Percentiles rank a stretch among this genome's conserved stretches.
Evolutionary conservation across 2,329 filamentous ascomycete genomes (phyloP).

Genomic region (Lasiodiplodia hormozganensis): DNA sequence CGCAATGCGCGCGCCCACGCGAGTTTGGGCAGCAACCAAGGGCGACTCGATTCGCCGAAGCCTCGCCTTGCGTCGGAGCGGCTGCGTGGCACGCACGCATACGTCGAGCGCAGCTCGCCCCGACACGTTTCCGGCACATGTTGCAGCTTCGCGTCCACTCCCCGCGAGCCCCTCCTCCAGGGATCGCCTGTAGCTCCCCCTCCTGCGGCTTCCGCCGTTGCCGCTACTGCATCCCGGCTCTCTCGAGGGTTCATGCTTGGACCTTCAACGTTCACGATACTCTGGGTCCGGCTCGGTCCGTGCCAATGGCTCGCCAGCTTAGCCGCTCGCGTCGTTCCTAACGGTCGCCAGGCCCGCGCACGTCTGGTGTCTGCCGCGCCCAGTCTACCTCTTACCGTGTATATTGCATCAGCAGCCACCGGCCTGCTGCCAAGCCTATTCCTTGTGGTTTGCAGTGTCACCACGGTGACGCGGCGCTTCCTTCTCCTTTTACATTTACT

Average conservation of each 20-base stretch:
- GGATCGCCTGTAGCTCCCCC: background rate
- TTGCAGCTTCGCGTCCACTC: constrained; percentile 6
- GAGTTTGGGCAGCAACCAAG: constrained; percentile 17
- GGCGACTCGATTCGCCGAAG: background rate
- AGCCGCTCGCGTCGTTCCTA: background rate
- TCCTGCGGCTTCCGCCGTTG: background rate
- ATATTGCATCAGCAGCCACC: constrained; percentile 1
- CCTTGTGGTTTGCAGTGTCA: background rate
- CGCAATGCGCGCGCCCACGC: constrained; percentile 18
- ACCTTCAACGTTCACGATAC: background rate
- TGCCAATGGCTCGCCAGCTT: constrained; percentile 13
- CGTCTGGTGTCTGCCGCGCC: background rate
- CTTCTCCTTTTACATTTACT: background rate
- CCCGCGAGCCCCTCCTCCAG: constrained; percentile 3
- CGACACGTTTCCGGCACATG: constrained; percentile 6
- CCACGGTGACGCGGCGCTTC: background rate
- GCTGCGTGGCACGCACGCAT: constrained; percentile 25
- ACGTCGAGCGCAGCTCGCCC: background rate
- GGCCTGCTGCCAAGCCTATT: background rate
- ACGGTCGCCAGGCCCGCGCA: background rate
- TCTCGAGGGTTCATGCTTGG: constrained; percentile 3
- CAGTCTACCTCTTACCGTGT: background rate
- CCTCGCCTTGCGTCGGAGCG: constrained; percentile 13
- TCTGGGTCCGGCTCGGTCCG: constrained; percentile 23
- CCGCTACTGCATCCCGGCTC: constrained; percentile 9